phyloP scores from a whole-genome alignment of 768 basidiomycete species.

The Mycena vulgaris region DNA sequence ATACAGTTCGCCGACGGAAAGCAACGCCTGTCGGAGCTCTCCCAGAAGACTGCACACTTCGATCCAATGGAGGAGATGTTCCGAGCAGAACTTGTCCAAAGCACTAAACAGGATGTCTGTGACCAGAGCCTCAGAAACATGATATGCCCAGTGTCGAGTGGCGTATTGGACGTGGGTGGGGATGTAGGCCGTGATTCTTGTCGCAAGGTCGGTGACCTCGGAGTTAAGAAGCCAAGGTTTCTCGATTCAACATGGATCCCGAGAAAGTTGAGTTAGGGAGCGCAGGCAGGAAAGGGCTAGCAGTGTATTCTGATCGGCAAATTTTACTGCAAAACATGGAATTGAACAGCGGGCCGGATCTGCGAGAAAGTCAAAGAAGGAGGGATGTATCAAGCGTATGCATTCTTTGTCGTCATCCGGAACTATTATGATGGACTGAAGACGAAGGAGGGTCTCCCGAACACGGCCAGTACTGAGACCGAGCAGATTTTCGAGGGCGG shows the following conservation, averaged over 20 bases:
- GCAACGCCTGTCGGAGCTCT: conserved; percentile 8
- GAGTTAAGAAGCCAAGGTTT: conserved; percentile 17
- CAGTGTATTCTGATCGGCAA: conserved; percentile 10
- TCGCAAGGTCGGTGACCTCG: conserved; percentile 16
- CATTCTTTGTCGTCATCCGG: neutral
- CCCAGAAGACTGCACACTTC: conserved; percentile 36
- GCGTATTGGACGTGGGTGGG: conserved; percentile 40
- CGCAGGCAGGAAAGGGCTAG: conserved; percentile 18
- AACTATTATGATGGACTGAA: neutral
- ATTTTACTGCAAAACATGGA: neutral
- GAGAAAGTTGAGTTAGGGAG: conserved; percentile 1
- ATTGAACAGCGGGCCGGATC: neutral
- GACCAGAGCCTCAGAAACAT: conserved; percentile 17
- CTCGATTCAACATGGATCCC: conserved; percentile 26
- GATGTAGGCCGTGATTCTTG: conserved; percentile 21
- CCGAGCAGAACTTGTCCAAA: conserved; percentile 32
- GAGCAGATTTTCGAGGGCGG: conserved; percentile 9
- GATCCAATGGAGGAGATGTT: conserved; percentile 41
- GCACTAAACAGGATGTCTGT: conserved; percentile 13
- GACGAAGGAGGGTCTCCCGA: conserved; percentile 16
- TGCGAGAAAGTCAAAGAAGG: neutral
- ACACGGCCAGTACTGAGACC: neutral
- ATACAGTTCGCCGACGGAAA: too few relatives aligned
- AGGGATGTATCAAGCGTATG: neutral
- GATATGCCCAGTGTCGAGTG: conserved; percentile 40